Evolutionary conservation across 75 land plant genomes (phyloP), one percentile per base, ranked within the genome.

Genomic region (Ceratopteris richardii): DNA sequence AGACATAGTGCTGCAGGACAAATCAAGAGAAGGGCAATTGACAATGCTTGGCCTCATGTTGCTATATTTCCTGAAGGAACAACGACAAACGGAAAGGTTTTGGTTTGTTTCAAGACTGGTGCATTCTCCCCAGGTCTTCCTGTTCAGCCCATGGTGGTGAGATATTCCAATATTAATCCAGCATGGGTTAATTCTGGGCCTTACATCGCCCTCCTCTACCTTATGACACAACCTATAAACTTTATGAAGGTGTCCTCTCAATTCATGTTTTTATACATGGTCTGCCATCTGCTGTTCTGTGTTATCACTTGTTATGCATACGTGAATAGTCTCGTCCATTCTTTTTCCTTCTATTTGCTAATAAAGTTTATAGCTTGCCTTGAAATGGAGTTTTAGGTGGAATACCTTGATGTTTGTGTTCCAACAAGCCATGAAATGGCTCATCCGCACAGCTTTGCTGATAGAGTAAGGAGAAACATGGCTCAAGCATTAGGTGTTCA

Each of bases 71-170:
- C 74, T 0, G 74, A 71, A 44, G 74, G 74, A 5, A 71, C 74
- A 7, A 71, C 74, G 0, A 71, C 74, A 17, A 71, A 65, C 43
- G 74, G 68, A 19, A 56, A 42, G 23, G 74, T 64, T 9, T 37
- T 71, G 56, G 59, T 71, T n/a, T 58, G 62, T 17, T 71, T 71
- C 57, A 71, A 71, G 37, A 71, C 74, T 17, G 74, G 74, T 0
- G 74, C 74, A 14, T 71, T 71, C 42, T 42, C 74, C 11, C 74
- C 66, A 29, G 74, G 74, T 41, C 44, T 71, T 17, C 74, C 74
- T 13, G 62, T 71, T 26, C 74, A 71, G 57, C 74, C 74, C 11
- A 65, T 71, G 74, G 37, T 63, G 0, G 51, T 71, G 27, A 57
- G 56, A 25, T 71, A 71, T 60, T 58, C 47, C 62, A 36, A 65